phyloP scores from a whole-genome alignment of 225 moss, liverwort and hornwort genomes.

The Marchantia polymorpha region DNA sequence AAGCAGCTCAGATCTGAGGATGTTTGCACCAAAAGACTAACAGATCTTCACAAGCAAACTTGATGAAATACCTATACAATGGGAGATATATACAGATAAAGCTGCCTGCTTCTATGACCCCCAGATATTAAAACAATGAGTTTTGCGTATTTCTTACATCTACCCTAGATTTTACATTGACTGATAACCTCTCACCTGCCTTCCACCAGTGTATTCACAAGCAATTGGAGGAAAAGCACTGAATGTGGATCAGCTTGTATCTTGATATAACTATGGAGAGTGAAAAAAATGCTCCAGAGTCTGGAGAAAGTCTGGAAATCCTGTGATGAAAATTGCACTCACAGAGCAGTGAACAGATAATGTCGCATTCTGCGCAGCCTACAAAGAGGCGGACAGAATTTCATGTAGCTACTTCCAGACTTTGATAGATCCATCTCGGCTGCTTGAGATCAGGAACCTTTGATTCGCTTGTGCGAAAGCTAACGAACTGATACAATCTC shows the following conservation, averaged over 20 bases:
- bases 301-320: background rate
- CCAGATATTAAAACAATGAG: constrained; percentile 2
- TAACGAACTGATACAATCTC: constrained; percentile 80
- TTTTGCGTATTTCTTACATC: constrained; percentile 19
- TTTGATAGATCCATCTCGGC: constrained; percentile 89
- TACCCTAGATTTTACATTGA: constrained; percentile 10
- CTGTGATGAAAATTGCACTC: background rate
- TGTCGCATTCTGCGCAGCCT: background rate
- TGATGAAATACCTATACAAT: constrained; percentile 13
- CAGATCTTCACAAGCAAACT: constrained; percentile 23
- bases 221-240: background rate
- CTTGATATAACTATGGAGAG: background rate
- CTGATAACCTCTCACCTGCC: constrained; percentile 7
- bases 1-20: constrained; percentile 4
- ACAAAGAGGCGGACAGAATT: background rate
- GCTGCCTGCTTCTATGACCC: background rate
- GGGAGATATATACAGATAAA: constrained; percentile 15
- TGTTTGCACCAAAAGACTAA: constrained; percentile 8
- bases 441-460: constrained; percentile 81
- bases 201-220: constrained; percentile 9
- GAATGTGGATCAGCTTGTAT: constrained; percentile 8
- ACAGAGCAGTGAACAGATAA: background rate
- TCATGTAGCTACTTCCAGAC: constrained; percentile 70
- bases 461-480: constrained; percentile 91
- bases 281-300: background rate